Conservation (phyloP, 768 basidiomycete genomes). For the Lactarius hatsudake region DNA sequence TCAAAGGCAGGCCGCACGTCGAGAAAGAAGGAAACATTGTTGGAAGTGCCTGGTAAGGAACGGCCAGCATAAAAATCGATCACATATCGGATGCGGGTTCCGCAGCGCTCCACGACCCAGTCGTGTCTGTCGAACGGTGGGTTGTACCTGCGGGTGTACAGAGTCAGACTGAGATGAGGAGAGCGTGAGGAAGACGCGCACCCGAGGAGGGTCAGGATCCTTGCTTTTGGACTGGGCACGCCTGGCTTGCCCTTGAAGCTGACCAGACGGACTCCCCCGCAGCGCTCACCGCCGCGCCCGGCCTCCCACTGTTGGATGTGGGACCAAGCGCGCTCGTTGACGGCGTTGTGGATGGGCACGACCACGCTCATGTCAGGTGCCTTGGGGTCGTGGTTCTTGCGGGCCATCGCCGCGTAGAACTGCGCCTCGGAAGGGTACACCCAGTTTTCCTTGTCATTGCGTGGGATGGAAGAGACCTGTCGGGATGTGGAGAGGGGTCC, state of each 20-base stretch:
- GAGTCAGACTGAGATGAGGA: conserved; percentile 15
- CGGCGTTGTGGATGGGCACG: conserved; percentile 98
- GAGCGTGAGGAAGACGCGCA: conserved; percentile 38
- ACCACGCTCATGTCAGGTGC: conserved; percentile 91
- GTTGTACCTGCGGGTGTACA: conserved; percentile 60
- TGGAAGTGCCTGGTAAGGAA: conserved; percentile 42
- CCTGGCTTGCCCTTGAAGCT: conserved; percentile 89
- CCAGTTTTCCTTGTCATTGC: conserved; percentile 72
- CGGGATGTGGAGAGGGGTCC: conserved; percentile 61
- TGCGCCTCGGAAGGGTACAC: conserved; percentile 98
- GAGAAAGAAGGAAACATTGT: conserved; percentile 82
- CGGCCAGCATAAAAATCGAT: conserved; percentile 98
- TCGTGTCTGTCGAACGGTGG: conserved; percentile 97
- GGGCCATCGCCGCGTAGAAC: conserved; percentile 95
- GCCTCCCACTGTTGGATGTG: conserved; percentile 56
- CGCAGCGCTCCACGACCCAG: conserved; percentile 95
- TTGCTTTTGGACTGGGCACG: conserved; percentile 77
- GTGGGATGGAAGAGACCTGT: conserved; percentile 87
- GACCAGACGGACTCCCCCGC: conserved; percentile 78
- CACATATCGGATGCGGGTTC: conserved; percentile 84
- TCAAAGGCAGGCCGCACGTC: conserved; percentile 95
- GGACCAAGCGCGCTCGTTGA: conserved; percentile 73
- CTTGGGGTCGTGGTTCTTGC: conserved; percentile 89
- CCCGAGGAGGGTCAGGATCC: conserved; percentile 84
- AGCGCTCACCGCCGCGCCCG: conserved; percentile 75